Conservation (phyloP, 1,139 yeast genomes). For the Blastobotrys capitulatus region DNA sequence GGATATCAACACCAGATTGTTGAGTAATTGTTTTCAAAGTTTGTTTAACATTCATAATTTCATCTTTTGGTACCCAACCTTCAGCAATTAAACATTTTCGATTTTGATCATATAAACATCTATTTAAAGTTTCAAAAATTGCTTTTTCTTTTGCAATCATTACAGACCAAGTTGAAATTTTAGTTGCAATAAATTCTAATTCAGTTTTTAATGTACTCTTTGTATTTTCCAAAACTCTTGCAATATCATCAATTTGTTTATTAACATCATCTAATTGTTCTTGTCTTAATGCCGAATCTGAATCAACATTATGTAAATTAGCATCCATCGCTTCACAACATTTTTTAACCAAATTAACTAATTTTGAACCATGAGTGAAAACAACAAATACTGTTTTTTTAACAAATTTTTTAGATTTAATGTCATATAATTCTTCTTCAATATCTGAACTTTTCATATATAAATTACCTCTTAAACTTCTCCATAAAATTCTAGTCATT, state of each 20-base stretch:
- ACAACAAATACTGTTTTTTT: conserved; percentile 73
- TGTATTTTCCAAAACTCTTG: conserved; percentile 67
- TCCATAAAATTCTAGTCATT: conserved; percentile 86
- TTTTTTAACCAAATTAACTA: conserved; percentile 60
- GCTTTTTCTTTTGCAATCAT: conserved; percentile 65
- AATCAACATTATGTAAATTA: conserved; percentile 59
- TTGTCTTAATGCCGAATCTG: conserved; percentile 50
- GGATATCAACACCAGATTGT: conserved; percentile 50
- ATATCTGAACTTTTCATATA: conserved; percentile 68
- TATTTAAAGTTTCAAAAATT: conserved; percentile 69
- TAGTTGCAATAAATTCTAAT: conserved; percentile 66
- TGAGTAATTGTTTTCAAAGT: conserved; percentile 56
- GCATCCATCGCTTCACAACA: conserved; percentile 87
- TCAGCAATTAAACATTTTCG: conserved; percentile 92
- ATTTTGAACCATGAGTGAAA: conserved; percentile 79
- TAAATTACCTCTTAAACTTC: conserved; percentile 85
- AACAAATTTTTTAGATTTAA: conserved; percentile 44
- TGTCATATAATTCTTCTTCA: conserved; percentile 50
- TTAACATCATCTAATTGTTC: conserved; percentile 55
- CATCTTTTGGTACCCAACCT: conserved; percentile 83
- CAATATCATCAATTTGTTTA: conserved; percentile 56
- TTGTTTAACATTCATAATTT: conserved; percentile 41
- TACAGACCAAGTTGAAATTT: conserved; percentile 64
- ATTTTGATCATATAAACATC: conserved; percentile 77
- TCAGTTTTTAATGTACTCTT: conserved; percentile 67